Percentiles rank a stretch among this genome's conserved stretches.
Evolutionary conservation across 192 early-diverging fungal species (phyloP).

Genomic region (Coemansia sp.): DNA sequence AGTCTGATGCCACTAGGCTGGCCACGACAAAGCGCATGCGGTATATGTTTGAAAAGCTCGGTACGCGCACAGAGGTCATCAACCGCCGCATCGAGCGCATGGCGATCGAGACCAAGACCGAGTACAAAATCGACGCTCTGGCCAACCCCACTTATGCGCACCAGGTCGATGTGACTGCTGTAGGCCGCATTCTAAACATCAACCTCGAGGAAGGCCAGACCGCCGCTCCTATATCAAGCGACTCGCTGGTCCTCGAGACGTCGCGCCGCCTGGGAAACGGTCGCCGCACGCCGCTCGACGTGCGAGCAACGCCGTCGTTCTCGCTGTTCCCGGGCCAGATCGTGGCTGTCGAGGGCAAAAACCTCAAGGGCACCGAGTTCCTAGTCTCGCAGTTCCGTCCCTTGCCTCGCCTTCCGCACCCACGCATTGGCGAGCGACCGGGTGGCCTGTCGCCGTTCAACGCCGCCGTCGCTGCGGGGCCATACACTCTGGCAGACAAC

Average conservation of each 20-base stretch:
- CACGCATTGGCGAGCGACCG: conserved; percentile 21
- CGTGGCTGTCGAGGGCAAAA: conserved; percentile 72
- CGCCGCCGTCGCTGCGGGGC: conserved; percentile 80
- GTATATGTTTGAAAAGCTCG: conserved; percentile 56
- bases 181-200: conserved; percentile 81
- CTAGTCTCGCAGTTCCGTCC: conserved; percentile 57
- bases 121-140: conserved; percentile 51
- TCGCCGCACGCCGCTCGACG: conserved; percentile 65
- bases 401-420: conserved; percentile 63
- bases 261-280: conserved; percentile 77
- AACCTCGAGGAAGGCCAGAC: conserved; percentile 65
- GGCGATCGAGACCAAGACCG: conserved; percentile 43
- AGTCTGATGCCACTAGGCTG: too few species aligned
- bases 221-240: conserved; percentile 28
- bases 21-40: conserved; percentile 41
- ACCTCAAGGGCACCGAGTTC: conserved; percentile 61
- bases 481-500: conserved; percentile 82
- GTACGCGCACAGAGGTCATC: conserved; percentile 35
- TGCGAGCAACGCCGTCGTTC: conserved; percentile 62
- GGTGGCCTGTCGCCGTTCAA: conserved; percentile 29
- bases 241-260: conserved; percentile 78
- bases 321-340: conserved; percentile 92
- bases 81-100: conserved; percentile 55
- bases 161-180: conserved; percentile 66
- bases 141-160: conserved; percentile 55